These are phyloP conservation scores for Fragaria iinumae DNA, from an alignment of 306 rosid species.

Conservation along the genomic window DNA sequence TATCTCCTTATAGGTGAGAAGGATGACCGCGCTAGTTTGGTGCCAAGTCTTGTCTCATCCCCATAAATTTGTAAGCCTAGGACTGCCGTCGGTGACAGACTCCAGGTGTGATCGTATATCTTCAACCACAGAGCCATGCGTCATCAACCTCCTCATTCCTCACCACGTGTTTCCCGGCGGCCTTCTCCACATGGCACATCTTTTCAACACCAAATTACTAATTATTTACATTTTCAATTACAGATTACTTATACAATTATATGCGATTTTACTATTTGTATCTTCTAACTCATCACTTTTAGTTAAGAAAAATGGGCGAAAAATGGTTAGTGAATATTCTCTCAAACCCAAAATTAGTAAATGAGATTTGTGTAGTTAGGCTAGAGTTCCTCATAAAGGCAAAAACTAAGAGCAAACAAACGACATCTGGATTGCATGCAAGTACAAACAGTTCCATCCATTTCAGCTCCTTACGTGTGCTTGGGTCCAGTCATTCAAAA, in stretches of 20 bases:
- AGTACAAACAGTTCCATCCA: background rate
- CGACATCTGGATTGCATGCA: conserved; percentile 20
- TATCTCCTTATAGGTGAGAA: no score
- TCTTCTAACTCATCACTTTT: no score
- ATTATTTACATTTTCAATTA: background rate
- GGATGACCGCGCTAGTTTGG: background rate
- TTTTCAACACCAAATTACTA: background rate
- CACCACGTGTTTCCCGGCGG: conserved; percentile 2
- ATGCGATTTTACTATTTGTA: background rate
- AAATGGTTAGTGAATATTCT: background rate
- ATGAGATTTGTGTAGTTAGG: background rate
- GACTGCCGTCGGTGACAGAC: background rate
- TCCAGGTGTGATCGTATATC: background rate
- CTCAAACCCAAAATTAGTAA: background rate
- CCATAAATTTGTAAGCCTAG: background rate
- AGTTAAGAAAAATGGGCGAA: no score
- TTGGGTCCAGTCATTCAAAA: background rate
- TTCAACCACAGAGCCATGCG: background rate
- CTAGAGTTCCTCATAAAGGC: background rate
- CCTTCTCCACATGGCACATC: background rate
- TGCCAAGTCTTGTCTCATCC: background rate
- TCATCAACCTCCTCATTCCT: background rate
- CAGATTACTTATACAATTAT: background rate
- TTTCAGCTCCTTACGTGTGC: background rate
- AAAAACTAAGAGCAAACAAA: background rate